Base-by-base conservation (phyloP, 73 alveolate species). In the Stentor coeruleus region DNA sequence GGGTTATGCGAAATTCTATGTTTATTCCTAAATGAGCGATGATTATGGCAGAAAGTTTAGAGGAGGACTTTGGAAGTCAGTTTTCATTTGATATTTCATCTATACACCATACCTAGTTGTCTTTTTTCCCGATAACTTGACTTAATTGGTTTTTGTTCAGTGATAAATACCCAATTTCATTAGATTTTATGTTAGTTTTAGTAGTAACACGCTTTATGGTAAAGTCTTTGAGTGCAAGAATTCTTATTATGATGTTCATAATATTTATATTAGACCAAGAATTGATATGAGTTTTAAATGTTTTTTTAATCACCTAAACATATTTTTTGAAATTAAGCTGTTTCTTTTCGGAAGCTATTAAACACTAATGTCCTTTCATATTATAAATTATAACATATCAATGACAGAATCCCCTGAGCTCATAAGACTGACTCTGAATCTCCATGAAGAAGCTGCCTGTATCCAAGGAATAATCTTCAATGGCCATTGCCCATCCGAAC, bases 61-160 rank as follows among this genome's bases (percentile, higher is more conserved):
- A 31, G 49, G 11, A 15, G 37, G 79, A 20, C 37, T 20, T 20
- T 1, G 79, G 79, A 20, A 66, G 40, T 40, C 79, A 66, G 2
- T 40, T 40, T 66, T 20, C n/a, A 11, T 66, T 66, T 31, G 40
- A 20, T 11, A 3, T 26, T 14, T 20, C n/a, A 33, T 66, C 79
- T 1, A 66, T 40, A 28, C 49, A 37, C 37, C 79, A 66, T 66
- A 31, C n/a, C 79, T 40, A 66, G 37, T 66, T 31, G 42, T 66
- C 79, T 28, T 26, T 28, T 20, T 20, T 31, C 37, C 37, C 79
- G n/a, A 66, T 2, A 14, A 66, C 40, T 31, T 66, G 79, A 31
- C 20, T 33, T 20, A 20, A 37, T 66, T 66, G 79, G 79, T 66
- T 40, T 66, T 66, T 66, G n/a, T 66, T 20, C 26, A 66, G 79